Conservation (phyloP, 441 rosid species). For the Populus hybrid region DNA sequence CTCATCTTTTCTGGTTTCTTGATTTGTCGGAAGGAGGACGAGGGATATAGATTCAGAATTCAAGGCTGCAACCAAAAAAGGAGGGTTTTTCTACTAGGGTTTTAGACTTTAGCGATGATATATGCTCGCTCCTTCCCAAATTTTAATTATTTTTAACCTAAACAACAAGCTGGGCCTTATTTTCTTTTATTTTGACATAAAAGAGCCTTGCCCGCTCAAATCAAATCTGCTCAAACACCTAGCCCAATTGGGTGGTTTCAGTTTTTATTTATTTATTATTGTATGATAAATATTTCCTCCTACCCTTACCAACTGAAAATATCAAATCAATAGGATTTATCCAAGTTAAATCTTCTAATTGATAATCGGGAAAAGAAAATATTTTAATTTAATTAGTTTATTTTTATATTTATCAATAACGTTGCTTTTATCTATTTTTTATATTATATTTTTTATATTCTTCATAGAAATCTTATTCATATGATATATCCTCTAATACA, state of each 20-base stretch:
- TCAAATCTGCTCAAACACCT: neutral
- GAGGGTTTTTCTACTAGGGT: neutral
- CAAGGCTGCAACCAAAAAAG: neutral
- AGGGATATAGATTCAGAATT: neutral
- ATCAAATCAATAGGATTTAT: too few species aligned
- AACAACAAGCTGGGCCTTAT: neutral
- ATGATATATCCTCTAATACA: neutral
- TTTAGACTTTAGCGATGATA: neutral
- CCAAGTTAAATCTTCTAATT: too few species aligned
- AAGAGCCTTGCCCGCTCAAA: neutral
- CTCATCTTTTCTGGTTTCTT: conserved; percentile 39
- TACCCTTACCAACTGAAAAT: too few species aligned
- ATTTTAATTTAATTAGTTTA: too few species aligned
- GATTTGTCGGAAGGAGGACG: neutral
- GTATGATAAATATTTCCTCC: too few species aligned
- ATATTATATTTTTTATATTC: too few species aligned
- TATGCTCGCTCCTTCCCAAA: neutral
- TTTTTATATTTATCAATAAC: too few species aligned
- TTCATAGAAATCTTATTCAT: too few species aligned
- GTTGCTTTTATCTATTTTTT: too few species aligned
- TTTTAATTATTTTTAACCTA: neutral
- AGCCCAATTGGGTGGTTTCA: too few species aligned
- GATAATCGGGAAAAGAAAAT: too few species aligned
- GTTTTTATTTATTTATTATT: too few species aligned
- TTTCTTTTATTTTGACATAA: neutral